Evolutionary conservation across 768 basidiomycete genomes (phyloP).

Genomic region (Xerocomellus intermedius): DNA sequence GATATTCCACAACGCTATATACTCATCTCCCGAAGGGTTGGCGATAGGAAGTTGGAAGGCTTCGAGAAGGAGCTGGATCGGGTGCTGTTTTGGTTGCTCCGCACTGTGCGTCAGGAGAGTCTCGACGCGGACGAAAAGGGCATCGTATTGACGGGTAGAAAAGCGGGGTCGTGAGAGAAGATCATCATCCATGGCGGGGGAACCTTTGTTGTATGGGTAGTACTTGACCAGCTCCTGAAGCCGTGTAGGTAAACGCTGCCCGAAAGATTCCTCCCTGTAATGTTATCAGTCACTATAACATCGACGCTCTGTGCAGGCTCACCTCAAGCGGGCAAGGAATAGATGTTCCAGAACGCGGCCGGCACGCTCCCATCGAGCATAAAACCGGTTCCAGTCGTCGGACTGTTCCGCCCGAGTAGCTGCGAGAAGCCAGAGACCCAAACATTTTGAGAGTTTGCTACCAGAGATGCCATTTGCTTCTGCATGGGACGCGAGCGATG

Average conservation of each 20-base stretch:
- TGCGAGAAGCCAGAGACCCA: constrained; percentile 72
- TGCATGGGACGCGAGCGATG: constrained; percentile 67
- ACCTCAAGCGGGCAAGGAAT: constrained; percentile 74
- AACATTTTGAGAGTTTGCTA: constrained; percentile 70
- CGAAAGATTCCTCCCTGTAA: constrained; percentile 55
- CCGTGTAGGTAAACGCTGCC: constrained; percentile 61
- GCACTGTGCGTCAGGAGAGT: constrained; percentile 43
- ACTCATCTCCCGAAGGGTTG: constrained; percentile 35
- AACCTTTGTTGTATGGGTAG: constrained; percentile 56
- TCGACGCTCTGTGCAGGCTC: constrained; percentile 7
- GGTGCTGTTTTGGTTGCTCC: constrained; percentile 45
- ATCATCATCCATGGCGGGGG: constrained; percentile 34
- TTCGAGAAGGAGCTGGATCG: constrained; percentile 59
- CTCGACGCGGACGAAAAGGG: constrained; percentile 66
- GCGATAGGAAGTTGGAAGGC: constrained; percentile 48
- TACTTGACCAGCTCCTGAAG: constrained; percentile 66
- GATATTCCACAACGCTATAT: constrained; percentile 50
- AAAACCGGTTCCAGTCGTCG: constrained; percentile 66
- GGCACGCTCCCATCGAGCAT: constrained; percentile 69
- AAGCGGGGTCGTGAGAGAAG: constrained; percentile 65
- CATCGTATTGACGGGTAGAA: constrained; percentile 61
- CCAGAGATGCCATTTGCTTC: constrained; percentile 74
- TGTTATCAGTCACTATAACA: constrained; percentile 2
- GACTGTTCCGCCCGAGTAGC: constrained; percentile 44
- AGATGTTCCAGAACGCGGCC: constrained; percentile 76